Percentiles rank a stretch among this genome's conserved stretches.
phyloP scores from a whole-genome alignment of 805 yeast species.

The Kuraishia capsulata region DNA sequence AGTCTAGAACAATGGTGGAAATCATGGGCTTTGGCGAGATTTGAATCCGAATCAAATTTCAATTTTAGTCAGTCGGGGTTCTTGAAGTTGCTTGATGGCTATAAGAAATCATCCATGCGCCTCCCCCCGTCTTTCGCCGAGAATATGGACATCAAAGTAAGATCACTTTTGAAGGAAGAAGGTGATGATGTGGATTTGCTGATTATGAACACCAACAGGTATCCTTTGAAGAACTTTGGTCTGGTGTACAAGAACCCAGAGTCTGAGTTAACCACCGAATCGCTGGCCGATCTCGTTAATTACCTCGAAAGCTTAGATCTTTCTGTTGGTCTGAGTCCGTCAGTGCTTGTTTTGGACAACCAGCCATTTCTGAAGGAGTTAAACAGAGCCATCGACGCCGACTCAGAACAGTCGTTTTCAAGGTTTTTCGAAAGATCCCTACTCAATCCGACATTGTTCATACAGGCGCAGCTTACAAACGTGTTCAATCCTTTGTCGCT shows the following conservation, averaged over 20 bases:
- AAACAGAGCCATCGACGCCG: constrained; percentile 9
- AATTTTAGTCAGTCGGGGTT: constrained; percentile 22
- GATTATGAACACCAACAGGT: constrained; percentile 19
- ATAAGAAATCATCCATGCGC: constrained; percentile 18
- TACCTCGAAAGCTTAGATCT: constrained; percentile 17
- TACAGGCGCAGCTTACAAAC: constrained; percentile 17
- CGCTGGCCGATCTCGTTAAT: constrained; percentile 11
- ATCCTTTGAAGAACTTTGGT: constrained; percentile 22
- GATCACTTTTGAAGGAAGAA: constrained; percentile 5
- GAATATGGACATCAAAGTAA: constrained; percentile 14
- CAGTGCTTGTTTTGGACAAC: constrained; percentile 14
- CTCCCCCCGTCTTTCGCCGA: constrained; percentile 19
- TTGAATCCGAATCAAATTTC: constrained; percentile 13
- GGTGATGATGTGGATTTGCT: constrained; percentile 13
- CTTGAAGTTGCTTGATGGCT: constrained; percentile 19
- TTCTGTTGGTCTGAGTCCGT: constrained; percentile 17
- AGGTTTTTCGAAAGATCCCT: constrained; percentile 18
- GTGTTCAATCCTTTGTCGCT: constrained; percentile 19
- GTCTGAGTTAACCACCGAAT: constrained; percentile 12
- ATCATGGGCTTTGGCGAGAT: constrained; percentile 21
- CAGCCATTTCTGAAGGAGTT: constrained; percentile 15
- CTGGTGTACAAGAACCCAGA: constrained; percentile 13
- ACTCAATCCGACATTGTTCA: constrained; percentile 14
- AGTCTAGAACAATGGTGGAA: too few relatives aligned
- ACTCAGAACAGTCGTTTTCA: too few relatives aligned